Conservation (phyloP, 2,329 filamentous ascomycete genomes). For the Xylariaceae sp. region DNA sequence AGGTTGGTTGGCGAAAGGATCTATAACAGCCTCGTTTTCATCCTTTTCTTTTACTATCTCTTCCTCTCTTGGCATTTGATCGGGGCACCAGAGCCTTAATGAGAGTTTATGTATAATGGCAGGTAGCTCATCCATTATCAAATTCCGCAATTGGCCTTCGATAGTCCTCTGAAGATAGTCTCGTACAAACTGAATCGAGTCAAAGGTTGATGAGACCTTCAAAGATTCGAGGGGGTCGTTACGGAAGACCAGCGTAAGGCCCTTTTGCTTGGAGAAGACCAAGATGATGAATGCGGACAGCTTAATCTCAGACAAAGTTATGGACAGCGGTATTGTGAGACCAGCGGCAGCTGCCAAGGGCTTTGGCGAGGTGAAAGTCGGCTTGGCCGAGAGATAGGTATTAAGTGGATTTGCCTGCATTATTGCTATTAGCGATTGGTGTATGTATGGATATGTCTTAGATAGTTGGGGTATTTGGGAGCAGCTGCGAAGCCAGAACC, state of each 20-base stretch:
- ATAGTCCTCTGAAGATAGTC: slow-evolving; percentile 97
- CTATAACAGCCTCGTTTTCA: slow-evolving; percentile 59
- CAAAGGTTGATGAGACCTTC: slow-evolving; percentile 97
- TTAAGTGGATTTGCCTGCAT: slow-evolving; percentile 86
- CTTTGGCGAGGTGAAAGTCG: slow-evolving; percentile 86
- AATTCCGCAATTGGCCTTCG: slow-evolving; percentile 81
- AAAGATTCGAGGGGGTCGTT: slow-evolving; percentile 97
- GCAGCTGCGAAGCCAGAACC: slow-evolving; percentile 32
- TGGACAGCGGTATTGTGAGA: slow-evolving; percentile 94
- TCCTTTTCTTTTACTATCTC: slow-evolving; percentile 48
- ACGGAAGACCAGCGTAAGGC: slow-evolving; percentile 91
- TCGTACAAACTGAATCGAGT: slow-evolving; percentile 96
- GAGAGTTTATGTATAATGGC: slow-evolving; percentile 94
- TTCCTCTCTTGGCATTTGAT: slow-evolving; percentile 68
- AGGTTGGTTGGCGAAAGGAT: slow-evolving; percentile 78
- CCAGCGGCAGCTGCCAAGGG: slow-evolving; percentile 87
- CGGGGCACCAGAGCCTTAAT: slow-evolving; percentile 81
- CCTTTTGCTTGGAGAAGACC: slow-evolving; percentile 96
- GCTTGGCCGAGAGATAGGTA: slow-evolving; percentile 88
- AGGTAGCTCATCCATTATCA: slow-evolving; percentile 97
- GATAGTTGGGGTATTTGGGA: slow-evolving; percentile 21
- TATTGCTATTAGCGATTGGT: slow-evolving; percentile 46
- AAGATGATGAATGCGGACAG: slow-evolving; percentile 95
- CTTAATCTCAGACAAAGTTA: slow-evolving; percentile 92
- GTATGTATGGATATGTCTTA: slow-evolving; percentile 33